Base-by-base conservation (phyloP, 192 early-diverging fungal genomes). In the Spinellus fusiger region DNA sequence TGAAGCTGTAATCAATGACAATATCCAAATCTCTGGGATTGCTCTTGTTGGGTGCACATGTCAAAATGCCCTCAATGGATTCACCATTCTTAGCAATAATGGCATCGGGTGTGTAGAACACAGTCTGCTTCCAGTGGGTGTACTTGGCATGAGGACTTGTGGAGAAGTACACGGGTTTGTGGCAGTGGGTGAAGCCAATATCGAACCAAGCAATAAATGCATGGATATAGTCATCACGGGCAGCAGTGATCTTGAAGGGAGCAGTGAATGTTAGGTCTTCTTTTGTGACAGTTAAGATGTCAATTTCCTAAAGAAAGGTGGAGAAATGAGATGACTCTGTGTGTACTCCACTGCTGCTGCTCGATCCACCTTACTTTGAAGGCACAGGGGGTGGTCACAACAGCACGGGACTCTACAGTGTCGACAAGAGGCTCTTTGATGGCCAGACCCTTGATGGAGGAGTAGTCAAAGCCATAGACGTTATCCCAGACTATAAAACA, bases 71-170 rank as follows among this genome's bases (percentile, higher is more conserved):
- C 57, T 59, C 86, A 77, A 70, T 77, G 53, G 63, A 31, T 49
- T 93, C 93, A 46, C 90, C 87, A 49, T 81, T 75, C 59, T 89
- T 86, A 52, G 86, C 80, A 31, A 80, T 88, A 67, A 89, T 61
- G 16, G 83, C 77, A 60, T 92, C 84, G 26, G 73, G 74, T 48
- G 92, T 87, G 69, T 97, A 94, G 74, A 99, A 98, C 38, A 99
- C 93, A 26, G 97, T 98, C 79, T 99, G 96, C 77, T 98, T 97
- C 97, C 97, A 99, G 70, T 99, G 97, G n/a, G 97, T 99, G 80
- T 96, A 88, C 75, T 84, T 76, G 65, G 81, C 76, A 64, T 91
- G 83, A 5, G 92, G 87, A 31, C 96, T 81, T 59, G 95, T 88
- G 70, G 91, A 76, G 73, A 93, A 83, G 46, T 75, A 73, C 26